Evolutionary conservation across 75 land plant genomes (phyloP).

Genomic region (Pinus albicaulis): DNA sequence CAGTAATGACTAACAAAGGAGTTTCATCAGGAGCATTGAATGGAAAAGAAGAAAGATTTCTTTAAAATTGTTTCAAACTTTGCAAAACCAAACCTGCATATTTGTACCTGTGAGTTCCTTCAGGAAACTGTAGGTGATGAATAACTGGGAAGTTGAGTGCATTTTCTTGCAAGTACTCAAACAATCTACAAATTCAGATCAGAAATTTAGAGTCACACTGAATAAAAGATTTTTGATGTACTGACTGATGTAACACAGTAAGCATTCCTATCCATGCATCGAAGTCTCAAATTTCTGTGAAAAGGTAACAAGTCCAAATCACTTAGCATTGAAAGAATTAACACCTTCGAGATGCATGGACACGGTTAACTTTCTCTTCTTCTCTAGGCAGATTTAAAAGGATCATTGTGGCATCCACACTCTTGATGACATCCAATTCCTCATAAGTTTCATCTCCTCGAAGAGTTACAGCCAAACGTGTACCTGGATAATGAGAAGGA

Average conservation of each 20-base stretch:
- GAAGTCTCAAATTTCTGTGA: not conserved
- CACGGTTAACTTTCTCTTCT: conserved; percentile 81
- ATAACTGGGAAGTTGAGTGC: conserved; percentile 91
- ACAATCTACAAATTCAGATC: conserved; percentile 58
- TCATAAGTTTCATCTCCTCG: conserved; percentile 88
- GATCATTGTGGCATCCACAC: conserved; percentile 73
- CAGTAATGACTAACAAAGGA: not conserved
- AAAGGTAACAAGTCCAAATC: not conserved
- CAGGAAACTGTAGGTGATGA: conserved; percentile 86
- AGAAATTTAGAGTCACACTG: not conserved
- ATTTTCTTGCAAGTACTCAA: conserved; percentile 78
- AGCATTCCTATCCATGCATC: not conserved
- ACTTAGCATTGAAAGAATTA: not conserved
- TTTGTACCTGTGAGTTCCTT: conserved; percentile 59
- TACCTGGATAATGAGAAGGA: conserved; percentile 43
- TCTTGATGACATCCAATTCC: conserved; percentile 66
- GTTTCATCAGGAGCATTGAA: not conserved
- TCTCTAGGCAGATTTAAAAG: conserved; percentile 59
- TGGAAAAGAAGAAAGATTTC: not conserved
- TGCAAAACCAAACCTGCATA: not conserved
- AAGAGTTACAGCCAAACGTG: conserved; percentile 77
- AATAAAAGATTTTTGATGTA: not conserved
- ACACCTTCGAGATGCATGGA: conserved; percentile 96
- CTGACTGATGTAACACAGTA: not conserved
- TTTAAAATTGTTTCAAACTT: not conserved